Conservation (phyloP, 768 basidiomycete genomes). For the Auriculariales sp. region DNA sequence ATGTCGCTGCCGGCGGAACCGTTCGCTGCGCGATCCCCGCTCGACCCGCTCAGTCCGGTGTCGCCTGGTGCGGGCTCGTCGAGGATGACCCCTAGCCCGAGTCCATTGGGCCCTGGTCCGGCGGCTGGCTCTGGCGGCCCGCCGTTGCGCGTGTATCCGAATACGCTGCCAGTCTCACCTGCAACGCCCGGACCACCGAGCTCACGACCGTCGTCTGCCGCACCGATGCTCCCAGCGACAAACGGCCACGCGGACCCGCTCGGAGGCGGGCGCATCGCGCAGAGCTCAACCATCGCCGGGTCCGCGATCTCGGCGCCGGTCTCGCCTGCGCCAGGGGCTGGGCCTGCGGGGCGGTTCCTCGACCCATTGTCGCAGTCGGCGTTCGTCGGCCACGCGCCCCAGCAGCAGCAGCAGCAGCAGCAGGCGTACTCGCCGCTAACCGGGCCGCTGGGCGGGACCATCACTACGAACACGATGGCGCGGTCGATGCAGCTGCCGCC, state of each 20-base stretch:
- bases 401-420: too few species aligned
- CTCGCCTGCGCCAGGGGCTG: not conserved
- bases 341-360: not conserved
- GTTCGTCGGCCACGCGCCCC: not conserved
- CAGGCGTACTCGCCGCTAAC: not conserved
- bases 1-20: not conserved
- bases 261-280: not conserved
- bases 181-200: not conserved
- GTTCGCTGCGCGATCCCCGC: conserved; percentile 11
- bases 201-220: not conserved
- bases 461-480: conserved; percentile 41
- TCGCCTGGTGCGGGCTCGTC: conserved; percentile 46
- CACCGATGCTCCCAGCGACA: not conserved
- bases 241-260: conserved; percentile 8
- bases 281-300: not conserved
- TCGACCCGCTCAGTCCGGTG: conserved; percentile 25
- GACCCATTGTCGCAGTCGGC: not conserved
- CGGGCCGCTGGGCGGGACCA: conserved; percentile 29
- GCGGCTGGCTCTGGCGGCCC: conserved; percentile 16
- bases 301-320: not conserved
- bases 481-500: conserved; percentile 61
- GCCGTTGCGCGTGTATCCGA: conserved; percentile 6
- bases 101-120: conserved; percentile 14
- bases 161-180: not conserved
- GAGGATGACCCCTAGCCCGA: conserved; percentile 23